A percentile compares a stretch with the other conserved stretches of the same genome.
Conservation (phyloP, 768 basidiomycete genomes). For the Coprinellus micaceus region DNA sequence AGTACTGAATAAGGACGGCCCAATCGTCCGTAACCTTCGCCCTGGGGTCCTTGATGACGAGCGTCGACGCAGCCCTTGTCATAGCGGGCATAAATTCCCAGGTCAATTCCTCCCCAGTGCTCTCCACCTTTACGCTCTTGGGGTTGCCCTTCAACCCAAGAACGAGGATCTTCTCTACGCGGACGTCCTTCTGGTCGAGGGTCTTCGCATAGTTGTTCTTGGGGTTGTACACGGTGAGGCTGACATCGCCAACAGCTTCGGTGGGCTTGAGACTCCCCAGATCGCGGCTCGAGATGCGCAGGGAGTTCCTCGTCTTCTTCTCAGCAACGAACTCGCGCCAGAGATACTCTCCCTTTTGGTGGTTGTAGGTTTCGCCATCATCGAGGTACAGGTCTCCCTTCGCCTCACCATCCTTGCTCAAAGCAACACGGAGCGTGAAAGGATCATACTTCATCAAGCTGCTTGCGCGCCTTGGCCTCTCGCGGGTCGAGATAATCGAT, state of each 20-base stretch:
- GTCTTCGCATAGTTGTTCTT: constrained; percentile 66
- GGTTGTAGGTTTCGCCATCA: constrained; percentile 82
- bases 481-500: constrained; percentile 82
- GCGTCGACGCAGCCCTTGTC: constrained; percentile 54
- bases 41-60: constrained; percentile 76
- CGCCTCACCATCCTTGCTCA: constrained; percentile 58
- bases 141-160: constrained; percentile 69
- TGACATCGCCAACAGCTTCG: constrained; percentile 49
- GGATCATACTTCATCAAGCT: constrained; percentile 88
- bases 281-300: constrained; percentile 54
- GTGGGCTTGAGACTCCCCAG: constrained; percentile 41
- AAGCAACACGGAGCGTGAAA: constrained; percentile 83
- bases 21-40: constrained; percentile 59
- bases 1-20: constrained; percentile 40
- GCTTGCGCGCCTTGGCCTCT: constrained; percentile 83
- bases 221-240: constrained; percentile 39
- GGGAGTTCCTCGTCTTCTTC: constrained; percentile 38
- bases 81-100: constrained; percentile 69
- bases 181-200: constrained; percentile 51
- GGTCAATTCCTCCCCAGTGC: constrained; percentile 44
- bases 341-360: constrained; percentile 73
- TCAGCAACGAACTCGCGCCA: constrained; percentile 75
- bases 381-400: constrained; percentile 90
- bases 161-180: constrained; percentile 80
- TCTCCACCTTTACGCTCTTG: constrained; percentile 49